Evolutionary conservation across 768 basidiomycete genomes (phyloP).

Genomic region (Suillus plorans): DNA sequence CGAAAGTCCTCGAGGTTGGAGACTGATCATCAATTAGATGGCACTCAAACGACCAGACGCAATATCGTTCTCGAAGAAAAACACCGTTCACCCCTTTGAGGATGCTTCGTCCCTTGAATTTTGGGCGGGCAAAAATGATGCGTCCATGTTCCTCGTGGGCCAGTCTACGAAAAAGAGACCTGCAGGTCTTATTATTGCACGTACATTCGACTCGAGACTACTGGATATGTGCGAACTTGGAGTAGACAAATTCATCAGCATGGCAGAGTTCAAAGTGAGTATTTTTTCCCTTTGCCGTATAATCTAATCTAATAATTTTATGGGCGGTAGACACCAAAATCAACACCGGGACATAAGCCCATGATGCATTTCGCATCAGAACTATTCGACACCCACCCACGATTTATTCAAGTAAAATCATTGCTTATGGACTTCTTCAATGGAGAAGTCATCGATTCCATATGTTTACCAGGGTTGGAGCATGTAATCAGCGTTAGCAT

Average conservation of each 20-base stretch:
- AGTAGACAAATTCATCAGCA: slow-evolving; percentile 75
- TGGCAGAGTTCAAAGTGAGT: slow-evolving; percentile 82
- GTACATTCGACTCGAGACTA: slow-evolving; percentile 83
- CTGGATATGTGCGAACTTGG: slow-evolving; percentile 97
- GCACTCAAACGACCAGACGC: slow-evolving; percentile 89
- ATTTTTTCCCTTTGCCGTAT: background rate
- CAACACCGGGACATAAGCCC: slow-evolving; percentile 86
- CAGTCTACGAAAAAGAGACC: slow-evolving; percentile 95
- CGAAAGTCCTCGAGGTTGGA: background rate
- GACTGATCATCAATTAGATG: slow-evolving; percentile 53
- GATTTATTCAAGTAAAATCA: slow-evolving; percentile 89
- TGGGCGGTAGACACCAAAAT: slow-evolving; percentile 71
- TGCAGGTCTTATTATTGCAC: slow-evolving; percentile 77
- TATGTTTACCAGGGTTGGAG: slow-evolving; percentile 82
- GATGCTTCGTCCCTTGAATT: slow-evolving; percentile 80
- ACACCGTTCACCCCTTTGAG: slow-evolving; percentile 89
- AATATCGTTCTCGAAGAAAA: slow-evolving; percentile 94
- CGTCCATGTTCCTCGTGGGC: slow-evolving; percentile 85
- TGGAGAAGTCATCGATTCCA: slow-evolving; percentile 78
- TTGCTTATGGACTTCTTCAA: slow-evolving; percentile 90
- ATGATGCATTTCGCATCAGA: slow-evolving; percentile 95
- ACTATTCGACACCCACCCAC: slow-evolving; percentile 92
- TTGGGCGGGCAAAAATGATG: slow-evolving; percentile 93
- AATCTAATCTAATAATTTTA: background rate
- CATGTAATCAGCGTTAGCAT: slow-evolving; percentile 84